Evolutionary conservation across 352 stramenopile genomes (phyloP), one percentile per base, ranked within the genome.

Genomic region (Pseudoperonospora humuli): DNA sequence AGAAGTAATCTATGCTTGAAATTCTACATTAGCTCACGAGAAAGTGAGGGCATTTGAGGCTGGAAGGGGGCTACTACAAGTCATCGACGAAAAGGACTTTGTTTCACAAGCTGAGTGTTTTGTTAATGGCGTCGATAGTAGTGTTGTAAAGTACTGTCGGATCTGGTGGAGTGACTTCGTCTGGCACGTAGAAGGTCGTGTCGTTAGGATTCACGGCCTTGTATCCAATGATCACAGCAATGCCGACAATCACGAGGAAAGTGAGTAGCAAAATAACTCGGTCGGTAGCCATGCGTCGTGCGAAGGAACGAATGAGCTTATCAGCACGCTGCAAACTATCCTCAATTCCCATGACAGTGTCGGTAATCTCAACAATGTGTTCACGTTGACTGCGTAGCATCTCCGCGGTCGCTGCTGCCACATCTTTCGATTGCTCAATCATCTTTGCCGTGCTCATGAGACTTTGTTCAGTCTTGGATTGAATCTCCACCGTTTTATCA

Each of bases 321-420:
- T 91, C 78, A 21, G 81, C 81, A n/a, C 78, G 78, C 47, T 70
- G 55, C 3, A 93, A 46, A 27, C 61, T 76, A 57, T 90, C 76
- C 24, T 93, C 81, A 50, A 91, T 90, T 35, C 75, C 73, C 81
- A 90, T 89, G 18, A 93, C 81, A 10, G 88, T 73, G 48, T 91
- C 81, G 18, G 81, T 93, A 57, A 93, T 90, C 39, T 67, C 62
- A n/a, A 91, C 78, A 45, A 93, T 84, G 53, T 93, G 81, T 17
- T 93, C 67, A 4, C 81, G 78, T 61, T 93, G 81, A 39, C 85
- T 61, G 5, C 76, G 78, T 18, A 93, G 57, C 46, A 71, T 64
- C 48, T 90, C 73, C n/a, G 74, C 81, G 10, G 81, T 91, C 5
- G 78, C 78, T 21, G 81, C 69, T 3, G 76, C 78, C 11, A 90